Base-by-base conservation (phyloP, 2,329 filamentous ascomycete genomes). In the Mariannaea sp. region DNA sequence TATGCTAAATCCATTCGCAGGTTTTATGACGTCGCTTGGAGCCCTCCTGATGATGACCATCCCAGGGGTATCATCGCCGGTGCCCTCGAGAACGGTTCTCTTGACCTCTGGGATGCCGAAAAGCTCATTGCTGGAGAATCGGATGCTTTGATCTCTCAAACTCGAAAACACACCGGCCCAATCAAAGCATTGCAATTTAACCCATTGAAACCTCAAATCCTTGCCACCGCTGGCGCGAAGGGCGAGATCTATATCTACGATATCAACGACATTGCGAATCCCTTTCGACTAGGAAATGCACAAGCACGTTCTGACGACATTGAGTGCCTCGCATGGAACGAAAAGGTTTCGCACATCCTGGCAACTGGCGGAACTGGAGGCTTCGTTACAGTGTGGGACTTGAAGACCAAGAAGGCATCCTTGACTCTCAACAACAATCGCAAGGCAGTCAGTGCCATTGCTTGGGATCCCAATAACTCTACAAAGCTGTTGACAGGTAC, bases 101-200 rank as follows among this genome's bases (percentile, higher is more conserved):
- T 99, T 60, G 90, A 96, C 69, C 78, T 99, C 27, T 99, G 92
- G 91, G 92, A 97, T 73, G 94, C 92, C 32, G 88, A 80, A 68
- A 84, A 83, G 73, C 80, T 87, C 41, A 76, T 83, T 46, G 70
- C 76, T 10, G 82, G 83, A 54, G 77, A 75, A 19, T 74, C 78
- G 8, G 89, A 95, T 72, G 85, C 92, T n/a, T 80, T 91, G 62
- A 87, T 97, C 67, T 92, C 91, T 61, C 85, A 89, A 70, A 92
- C 90, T 26, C 86, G 86, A 44, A 96, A 97, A 75, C 94, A 99
- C 74, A 92, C 84, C 41, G 94, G 93, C 17, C 84, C 93, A 14
- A 92, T 97, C 75, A 97, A 97, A 76, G 86, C 94, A 22, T 79
- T 99, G 57, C 92, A 99, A 72, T 99, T 97, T 83, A 99, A 99